Percentiles rank a stretch among this genome's conserved stretches.
Evolutionary conservation across 805 yeast genomes (phyloP).

Genomic region (Metschnikowia noctiluminum): DNA sequence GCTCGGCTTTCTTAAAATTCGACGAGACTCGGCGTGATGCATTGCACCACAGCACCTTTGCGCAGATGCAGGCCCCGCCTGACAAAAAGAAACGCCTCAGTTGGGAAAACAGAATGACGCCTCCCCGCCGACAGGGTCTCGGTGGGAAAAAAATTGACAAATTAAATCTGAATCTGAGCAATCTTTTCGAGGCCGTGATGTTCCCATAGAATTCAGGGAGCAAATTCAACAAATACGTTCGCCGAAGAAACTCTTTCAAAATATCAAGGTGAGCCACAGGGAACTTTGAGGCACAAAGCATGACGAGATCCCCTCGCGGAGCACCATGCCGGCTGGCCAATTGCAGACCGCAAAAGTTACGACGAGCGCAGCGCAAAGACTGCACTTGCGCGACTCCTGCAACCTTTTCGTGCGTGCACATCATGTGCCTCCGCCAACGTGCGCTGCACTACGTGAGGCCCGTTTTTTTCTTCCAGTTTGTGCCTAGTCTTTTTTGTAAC

Average conservation of each 20-base stretch:
- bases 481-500: constrained; percentile 1
- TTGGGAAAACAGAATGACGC: background rate
- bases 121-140: background rate
- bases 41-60: constrained; percentile 5
- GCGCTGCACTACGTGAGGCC: constrained; percentile 12
- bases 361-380: constrained; percentile 5
- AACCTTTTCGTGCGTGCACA: constrained; percentile 14
- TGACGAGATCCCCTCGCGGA: constrained; percentile 7
- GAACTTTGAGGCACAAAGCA: background rate
- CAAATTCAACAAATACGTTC: background rate
- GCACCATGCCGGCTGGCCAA: constrained; percentile 9
- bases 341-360: constrained; percentile 7
- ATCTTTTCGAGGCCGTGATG: background rate
- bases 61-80: background rate
- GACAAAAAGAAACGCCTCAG: background rate
- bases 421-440: constrained; percentile 16
- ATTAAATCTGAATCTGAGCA: background rate
- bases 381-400: constrained; percentile 11
- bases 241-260: too few relatives aligned
- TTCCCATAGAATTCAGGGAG: background rate
- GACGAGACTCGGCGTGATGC: constrained; percentile 1
- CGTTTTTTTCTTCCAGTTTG: constrained; percentile 8
- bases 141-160: too few relatives aligned
- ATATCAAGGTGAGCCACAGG: too few relatives aligned
- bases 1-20: too few relatives aligned